These are phyloP conservation scores for Candida silvicultrix DNA, from an alignment of 805 yeast genomes.

Conservation along the genomic window DNA sequence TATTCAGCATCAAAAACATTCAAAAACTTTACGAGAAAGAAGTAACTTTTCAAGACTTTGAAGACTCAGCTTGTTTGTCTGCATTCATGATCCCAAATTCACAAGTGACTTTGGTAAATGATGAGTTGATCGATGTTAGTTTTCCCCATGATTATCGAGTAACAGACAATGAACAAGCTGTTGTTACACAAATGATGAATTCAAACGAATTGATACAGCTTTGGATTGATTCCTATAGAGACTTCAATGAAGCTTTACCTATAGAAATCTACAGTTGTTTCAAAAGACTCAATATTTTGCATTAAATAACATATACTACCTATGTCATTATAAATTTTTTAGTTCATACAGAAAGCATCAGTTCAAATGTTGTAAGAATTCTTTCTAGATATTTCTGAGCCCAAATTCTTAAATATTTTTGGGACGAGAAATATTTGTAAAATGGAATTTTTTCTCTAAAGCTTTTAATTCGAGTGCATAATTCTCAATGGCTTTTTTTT, in stretches of 20 bases:
- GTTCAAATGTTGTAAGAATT: background rate
- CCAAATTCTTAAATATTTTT: background rate
- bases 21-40: background rate
- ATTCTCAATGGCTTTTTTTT: constrained; percentile 13
- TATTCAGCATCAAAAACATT: background rate
- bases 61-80: too few species aligned
- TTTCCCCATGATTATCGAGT: background rate
- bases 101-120: background rate
- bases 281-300: background rate
- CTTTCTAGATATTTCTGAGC: background rate
- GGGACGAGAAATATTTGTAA: background rate
- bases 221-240: constrained; percentile 12
- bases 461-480: constrained; percentile 12
- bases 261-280: background rate
- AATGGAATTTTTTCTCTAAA: constrained; percentile 13
- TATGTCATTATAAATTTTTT: too few species aligned
- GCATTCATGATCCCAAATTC: background rate
- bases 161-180: background rate
- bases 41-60: background rate
- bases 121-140: background rate
- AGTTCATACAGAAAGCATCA: too few species aligned
- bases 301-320: too few species aligned
- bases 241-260: constrained; percentile 6
- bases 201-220: background rate
- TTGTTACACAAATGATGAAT: background rate